Evolutionary conservation across 306 rosid genomes (phyloP).

Genomic region (Malus sylvestris): DNA sequence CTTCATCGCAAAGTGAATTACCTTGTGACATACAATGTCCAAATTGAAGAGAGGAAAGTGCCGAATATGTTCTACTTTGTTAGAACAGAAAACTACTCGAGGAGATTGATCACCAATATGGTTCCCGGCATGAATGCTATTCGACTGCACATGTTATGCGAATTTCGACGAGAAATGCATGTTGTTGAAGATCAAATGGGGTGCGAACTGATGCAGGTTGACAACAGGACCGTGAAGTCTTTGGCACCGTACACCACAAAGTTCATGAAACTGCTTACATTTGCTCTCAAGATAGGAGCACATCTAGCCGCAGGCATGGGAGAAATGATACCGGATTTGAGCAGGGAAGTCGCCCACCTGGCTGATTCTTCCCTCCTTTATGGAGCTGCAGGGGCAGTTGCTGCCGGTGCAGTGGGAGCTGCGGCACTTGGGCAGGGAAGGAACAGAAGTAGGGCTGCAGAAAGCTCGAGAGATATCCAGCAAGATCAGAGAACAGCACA

Average conservation of each 20-base stretch:
- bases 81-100: slow-evolving; percentile 77
- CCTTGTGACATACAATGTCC: slow-evolving; percentile 73
- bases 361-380: slow-evolving; percentile 57
- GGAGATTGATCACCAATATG: slow-evolving; percentile 68
- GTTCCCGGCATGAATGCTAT: slow-evolving; percentile 83
- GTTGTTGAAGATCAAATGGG: slow-evolving; percentile 91
- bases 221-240: slow-evolving; percentile 59
- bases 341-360: slow-evolving; percentile 83
- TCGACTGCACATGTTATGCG: slow-evolving; percentile 86
- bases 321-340: slow-evolving; percentile 85
- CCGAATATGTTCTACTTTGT: slow-evolving; percentile 89
- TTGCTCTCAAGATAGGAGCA: slow-evolving; percentile 94
- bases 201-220: slow-evolving; percentile 87
- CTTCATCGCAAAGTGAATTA: slow-evolving; percentile 78
- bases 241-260: slow-evolving; percentile 86
- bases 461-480: slow-evolving; percentile 58
- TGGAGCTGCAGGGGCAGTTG: slow-evolving; percentile 68
- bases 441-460: slow-evolving; percentile 36
- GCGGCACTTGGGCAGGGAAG: slow-evolving; percentile 45
- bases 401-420: slow-evolving; percentile 58
- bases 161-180: slow-evolving; percentile 81
- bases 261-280: slow-evolving; percentile 79
- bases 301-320: slow-evolving; percentile 92
- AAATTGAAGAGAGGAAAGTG: slow-evolving; percentile 88
- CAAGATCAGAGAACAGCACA: slow-evolving; percentile 76